phyloP scores from a whole-genome alignment of 1,284 basidiomycete genomes.

The Fomes fomentarius region DNA sequence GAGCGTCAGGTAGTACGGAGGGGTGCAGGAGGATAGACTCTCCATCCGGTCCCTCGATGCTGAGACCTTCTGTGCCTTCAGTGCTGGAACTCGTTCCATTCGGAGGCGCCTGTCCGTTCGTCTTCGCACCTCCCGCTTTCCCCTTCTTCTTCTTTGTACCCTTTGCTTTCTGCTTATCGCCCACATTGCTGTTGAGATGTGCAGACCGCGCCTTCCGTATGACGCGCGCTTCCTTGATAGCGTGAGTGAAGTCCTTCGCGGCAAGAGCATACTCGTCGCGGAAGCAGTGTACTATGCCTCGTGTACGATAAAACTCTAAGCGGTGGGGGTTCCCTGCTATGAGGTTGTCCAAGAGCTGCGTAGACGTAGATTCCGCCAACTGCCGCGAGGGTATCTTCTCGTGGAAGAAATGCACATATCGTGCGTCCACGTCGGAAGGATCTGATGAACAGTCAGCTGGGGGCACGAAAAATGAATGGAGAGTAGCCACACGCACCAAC shows the following conservation, averaged over 20 bases:
- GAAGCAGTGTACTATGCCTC: conserved; percentile 84
- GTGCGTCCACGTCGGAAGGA: conserved; percentile 74
- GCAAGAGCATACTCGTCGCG: conserved; percentile 77
- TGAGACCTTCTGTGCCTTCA: conserved; percentile 40
- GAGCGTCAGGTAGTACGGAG: conserved; percentile 71
- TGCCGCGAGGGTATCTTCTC: conserved; percentile 90
- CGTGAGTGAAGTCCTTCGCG: conserved; percentile 76
- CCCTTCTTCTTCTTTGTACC: conserved; percentile 55
- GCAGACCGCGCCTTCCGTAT: conserved; percentile 61
- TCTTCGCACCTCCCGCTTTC: conserved; percentile 42
- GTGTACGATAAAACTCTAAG: conserved; percentile 80
- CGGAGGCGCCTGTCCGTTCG: conserved; percentile 64
- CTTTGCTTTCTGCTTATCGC: conserved; percentile 48
- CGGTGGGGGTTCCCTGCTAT: conserved; percentile 71
- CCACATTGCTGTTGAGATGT: conserved; percentile 46
- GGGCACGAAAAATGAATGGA: not conserved
- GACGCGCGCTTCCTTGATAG: conserved; percentile 72
- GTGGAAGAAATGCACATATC: conserved; percentile 88
- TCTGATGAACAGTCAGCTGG: conserved; percentile 43
- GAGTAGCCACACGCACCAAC: conserved; percentile 48
- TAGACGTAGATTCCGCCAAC: conserved; percentile 78
- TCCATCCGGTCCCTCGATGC: conserved; percentile 50
- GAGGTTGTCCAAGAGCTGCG: conserved; percentile 71
- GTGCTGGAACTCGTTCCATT: conserved; percentile 56
- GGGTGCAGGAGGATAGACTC: conserved; percentile 61